Evolutionary conservation across 495 filamentous ascomycete species (phyloP), one percentile per base, ranked within the genome.

Genomic region (Hypoxylon trugodes): DNA sequence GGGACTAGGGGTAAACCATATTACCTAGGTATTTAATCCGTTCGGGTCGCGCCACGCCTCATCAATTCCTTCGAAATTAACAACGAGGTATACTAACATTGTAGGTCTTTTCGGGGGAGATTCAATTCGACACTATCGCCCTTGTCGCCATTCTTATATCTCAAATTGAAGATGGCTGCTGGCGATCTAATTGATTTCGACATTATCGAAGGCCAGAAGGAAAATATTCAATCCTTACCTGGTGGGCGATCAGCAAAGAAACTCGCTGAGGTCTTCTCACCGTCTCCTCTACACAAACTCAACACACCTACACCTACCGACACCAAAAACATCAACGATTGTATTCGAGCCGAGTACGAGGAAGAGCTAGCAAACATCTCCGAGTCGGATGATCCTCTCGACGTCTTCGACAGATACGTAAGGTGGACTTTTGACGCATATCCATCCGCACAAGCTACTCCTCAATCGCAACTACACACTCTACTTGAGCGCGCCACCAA

Each of bases 371-470:
- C 82, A 21, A 82, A 79, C 22, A 88, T 96, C 41, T 81, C 84
- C 57, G 95, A 98, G 70, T 90, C 90, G 4, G 95, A 98, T 68
- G 95, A 98, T 69, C 95, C 95, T 2, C 86, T 98, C 28, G 96
- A 98, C 70, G 83, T 97, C 40, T 98, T 92, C 76, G 94, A 97
- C 66, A 88, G 96, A 72, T 98, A 98, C 69, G 91, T 97, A 19
- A 90, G 91, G 75, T 98, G 95, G 95, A 96, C 93, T 0, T 77
- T 98, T 13, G 91, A 96, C 70, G 91, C 94, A 10, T 98, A 97
- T 68, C 96, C 95, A 0, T 93, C 94, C 2, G 91, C 93, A 9
- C 92, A 96, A 76, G 91, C 92, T 32, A 95, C 93, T n/a, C 80
- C 90, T 0, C 86, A 95, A 70, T 96, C 93, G 6, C 89, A 92